Base-by-base conservation (phyloP, 2,329 filamentous ascomycete genomes). In the Talaromyces sp. region DNA sequence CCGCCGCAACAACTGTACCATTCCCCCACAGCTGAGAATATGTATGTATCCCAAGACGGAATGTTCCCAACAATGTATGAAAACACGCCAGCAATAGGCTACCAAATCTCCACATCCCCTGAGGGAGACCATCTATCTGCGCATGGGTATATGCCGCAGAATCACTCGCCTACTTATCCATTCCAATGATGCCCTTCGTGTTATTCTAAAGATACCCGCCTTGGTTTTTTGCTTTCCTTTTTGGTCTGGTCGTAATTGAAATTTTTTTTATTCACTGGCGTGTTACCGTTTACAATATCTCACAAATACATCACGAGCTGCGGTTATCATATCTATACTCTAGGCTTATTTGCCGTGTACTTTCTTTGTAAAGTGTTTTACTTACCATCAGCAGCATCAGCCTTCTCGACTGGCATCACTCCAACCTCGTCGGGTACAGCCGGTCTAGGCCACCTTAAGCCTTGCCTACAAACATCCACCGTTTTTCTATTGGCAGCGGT, bases 1-100 rank as follows among this genome's bases (percentile, higher is more conserved):
- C 60, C 63, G 18, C 69, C 65, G 31, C 65, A 61, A 31, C 61
- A 64, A 18, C 58, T 70, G 54, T 72, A 68, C 60, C 60, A 70
- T 34, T 72, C 72, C 28, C 65, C 69, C 8, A 61, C 66, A 7
- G 65, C 65, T 56, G 64, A 67, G 56, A 61, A 65, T 61, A 52
- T 62, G 60, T 67, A 66, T 65, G 33, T 62, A 47, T 65, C 63
- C 50, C 63, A 63, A 23, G 62, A 65, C 10, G 57, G 61, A 5
- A 65, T 69, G 58, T 56, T 63, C 8, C 65, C 61, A 23, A 34
- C 61, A 30, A 56, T 62, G 28, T 67, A 65, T 61, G 50, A 61
- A 33, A 51, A 54, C 23, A 61, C 62, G 7, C 52, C 40, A 6
- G 57, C 30, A 28, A 42, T 59, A n/a, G 61, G 56, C 58, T 64